Conservation (phyloP, 257 asterid genomes). For the Plantago major region DNA sequence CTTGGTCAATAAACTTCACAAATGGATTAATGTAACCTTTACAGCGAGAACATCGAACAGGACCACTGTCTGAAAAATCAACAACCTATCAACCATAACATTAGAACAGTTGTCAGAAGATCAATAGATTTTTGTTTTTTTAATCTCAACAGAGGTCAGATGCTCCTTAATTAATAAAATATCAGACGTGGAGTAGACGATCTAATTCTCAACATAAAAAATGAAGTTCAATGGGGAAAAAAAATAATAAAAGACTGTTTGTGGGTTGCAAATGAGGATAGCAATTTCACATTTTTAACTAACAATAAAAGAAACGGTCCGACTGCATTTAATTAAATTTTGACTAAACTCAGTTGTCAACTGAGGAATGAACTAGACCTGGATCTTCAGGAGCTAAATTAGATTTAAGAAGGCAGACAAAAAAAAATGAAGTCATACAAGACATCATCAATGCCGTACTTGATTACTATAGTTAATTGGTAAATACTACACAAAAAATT, state of each 20-base stretch:
- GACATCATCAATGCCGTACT: too few relatives aligned
- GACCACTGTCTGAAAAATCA: conserved; percentile 97
- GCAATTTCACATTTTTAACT: neutral
- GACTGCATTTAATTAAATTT: neutral
- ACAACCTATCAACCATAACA: conserved; percentile 53
- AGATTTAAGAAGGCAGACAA: neutral
- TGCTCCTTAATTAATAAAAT: conserved; percentile 8
- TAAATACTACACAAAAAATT: neutral
- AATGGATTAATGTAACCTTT: conserved; percentile 97
- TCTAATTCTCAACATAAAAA: conserved; percentile 3
- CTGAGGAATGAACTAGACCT: neutral
- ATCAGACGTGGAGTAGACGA: conserved; percentile 11
- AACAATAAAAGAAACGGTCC: neutral
- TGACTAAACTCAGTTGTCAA: neutral
- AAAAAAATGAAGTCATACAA: neutral
- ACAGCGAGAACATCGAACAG: conserved; percentile 98
- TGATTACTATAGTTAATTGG: too few relatives aligned
- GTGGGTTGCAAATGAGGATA: neutral
- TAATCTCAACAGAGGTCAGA: conserved; percentile 16
- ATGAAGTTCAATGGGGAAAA: conserved; percentile 9
- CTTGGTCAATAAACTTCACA: conserved; percentile 93
- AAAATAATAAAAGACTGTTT: neutral
- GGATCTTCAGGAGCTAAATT: neutral
- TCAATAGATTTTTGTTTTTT: neutral
- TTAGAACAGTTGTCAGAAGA: conserved; percentile 5